Percentiles rank a stretch among this genome's conserved stretches.
These are phyloP conservation scores for Thraustotheca clavata DNA, from an alignment of 352 stramenopile genomes.

Conservation along the genomic window DNA sequence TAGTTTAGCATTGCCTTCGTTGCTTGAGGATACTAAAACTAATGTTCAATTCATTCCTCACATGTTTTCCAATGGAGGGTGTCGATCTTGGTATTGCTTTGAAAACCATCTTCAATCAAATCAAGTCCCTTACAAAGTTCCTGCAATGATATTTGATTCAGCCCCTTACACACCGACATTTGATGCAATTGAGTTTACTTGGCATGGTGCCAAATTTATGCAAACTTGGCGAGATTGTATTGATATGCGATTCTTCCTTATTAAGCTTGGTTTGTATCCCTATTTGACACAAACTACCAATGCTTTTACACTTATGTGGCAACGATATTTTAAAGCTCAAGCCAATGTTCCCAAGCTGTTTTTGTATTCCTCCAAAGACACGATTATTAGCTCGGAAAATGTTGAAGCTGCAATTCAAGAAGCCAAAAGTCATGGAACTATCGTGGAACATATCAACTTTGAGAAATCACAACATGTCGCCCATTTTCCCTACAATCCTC, in stretches of 20 bases:
- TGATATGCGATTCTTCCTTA: no score
- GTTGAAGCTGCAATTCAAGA: slow-evolving; percentile 9
- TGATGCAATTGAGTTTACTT: no score
- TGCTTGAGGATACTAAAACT: not conserved
- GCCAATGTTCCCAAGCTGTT: slow-evolving; percentile 11
- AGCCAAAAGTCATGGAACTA: not conserved
- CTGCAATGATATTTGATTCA: slow-evolving; percentile 7
- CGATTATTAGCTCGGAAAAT: not conserved
- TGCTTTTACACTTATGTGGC: slow-evolving; percentile 6
- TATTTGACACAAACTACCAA: no score
- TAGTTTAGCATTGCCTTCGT: no score
- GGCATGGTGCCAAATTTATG: no score
- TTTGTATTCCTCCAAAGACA: slow-evolving; percentile 3
- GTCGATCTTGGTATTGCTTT: slow-evolving; percentile 18
- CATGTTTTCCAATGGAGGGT: slow-evolving; percentile 10
- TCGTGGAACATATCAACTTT: not conserved
- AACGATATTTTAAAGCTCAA: slow-evolving; percentile 7
- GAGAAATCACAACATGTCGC: slow-evolving; percentile 7
- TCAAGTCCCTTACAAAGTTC: not conserved
- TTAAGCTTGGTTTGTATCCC: no score
- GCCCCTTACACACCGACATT: not conserved
- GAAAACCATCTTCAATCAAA: slow-evolving; percentile 3
- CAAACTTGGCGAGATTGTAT: no score
- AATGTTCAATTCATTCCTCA: not conserved
- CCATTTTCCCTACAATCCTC: not conserved